These are phyloP conservation scores for Botrytis squamosa DNA, from an alignment of 2,329 filamentous ascomycete genomes.

Conservation along the genomic window DNA sequence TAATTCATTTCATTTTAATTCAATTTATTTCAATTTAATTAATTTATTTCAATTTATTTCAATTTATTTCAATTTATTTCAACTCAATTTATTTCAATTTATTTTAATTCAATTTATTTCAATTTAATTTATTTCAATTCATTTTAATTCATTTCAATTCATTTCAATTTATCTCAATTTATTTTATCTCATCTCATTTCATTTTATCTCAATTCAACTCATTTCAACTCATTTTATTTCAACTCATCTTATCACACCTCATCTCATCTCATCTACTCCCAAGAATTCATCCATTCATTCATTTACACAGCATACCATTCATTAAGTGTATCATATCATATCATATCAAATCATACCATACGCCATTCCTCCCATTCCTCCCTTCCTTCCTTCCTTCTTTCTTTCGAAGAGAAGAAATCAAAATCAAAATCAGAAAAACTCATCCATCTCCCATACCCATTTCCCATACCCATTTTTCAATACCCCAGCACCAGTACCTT, in stretches of 20 bases:
- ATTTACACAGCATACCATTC: not conserved
- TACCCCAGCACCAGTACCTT: not conserved
- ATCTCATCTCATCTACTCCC: not conserved
- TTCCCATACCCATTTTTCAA: conserved; percentile 1
- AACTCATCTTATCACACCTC: not conserved
- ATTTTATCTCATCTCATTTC: no score
- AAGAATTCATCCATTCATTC: not conserved
- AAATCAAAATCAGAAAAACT: not conserved
- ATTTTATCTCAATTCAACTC: no score
- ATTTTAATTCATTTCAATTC: no score
- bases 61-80: no score
- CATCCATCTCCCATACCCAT: not conserved
- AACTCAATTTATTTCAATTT: no score
- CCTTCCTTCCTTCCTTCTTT: no score
- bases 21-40: no score
- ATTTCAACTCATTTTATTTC: not conserved
- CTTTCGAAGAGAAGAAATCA: not conserved
- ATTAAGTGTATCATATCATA: not conserved
- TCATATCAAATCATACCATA: not conserved
- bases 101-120: no score
- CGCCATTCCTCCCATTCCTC: not conserved
- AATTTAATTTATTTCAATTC: no score
- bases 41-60: no score
- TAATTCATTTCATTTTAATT: no score
- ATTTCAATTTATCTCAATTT: no score